Percentiles rank a stretch among this genome's conserved stretches.
Evolutionary conservation across 805 yeast species (phyloP).

Genomic region (Saccharomycopsis amapae): DNA sequence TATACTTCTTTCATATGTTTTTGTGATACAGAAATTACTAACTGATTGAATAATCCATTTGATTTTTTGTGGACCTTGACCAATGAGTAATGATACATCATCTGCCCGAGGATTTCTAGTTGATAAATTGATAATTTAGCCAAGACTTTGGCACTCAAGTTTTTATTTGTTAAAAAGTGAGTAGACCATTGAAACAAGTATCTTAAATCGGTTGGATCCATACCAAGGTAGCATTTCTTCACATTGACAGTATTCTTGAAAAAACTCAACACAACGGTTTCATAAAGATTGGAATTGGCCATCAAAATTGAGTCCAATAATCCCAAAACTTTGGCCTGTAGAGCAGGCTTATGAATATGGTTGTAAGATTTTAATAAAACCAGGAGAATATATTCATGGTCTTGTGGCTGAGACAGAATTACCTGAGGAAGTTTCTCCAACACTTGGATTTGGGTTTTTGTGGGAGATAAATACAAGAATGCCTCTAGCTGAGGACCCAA

Average conservation of each 20-base stretch:
- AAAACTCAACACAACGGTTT: conserved; percentile 1
- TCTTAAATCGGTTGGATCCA: conserved; percentile 12
- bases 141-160: background rate
- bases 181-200: conserved; percentile 8
- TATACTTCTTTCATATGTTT: background rate
- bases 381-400: background rate
- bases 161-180: background rate
- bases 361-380: conserved; percentile 11
- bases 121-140: conserved; percentile 4
- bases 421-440: too few species aligned
- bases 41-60: background rate
- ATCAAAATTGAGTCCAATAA: conserved; percentile 10
- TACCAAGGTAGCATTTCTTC: conserved; percentile 4
- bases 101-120: conserved; percentile 8
- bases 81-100: background rate
- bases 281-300: too few species aligned
- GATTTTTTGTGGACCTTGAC: background rate
- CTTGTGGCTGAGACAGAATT: too few species aligned
- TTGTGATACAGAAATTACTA: background rate
- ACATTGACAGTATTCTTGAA: conserved; percentile 1
- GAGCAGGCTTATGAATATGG: background rate
- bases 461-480: too few species aligned
- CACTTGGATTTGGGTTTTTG: too few species aligned
- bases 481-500: background rate
- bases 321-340: conserved; percentile 1